phyloP scores from a whole-genome alignment of 1,139 yeast species.

The Debaryomycetaceae sp. region DNA sequence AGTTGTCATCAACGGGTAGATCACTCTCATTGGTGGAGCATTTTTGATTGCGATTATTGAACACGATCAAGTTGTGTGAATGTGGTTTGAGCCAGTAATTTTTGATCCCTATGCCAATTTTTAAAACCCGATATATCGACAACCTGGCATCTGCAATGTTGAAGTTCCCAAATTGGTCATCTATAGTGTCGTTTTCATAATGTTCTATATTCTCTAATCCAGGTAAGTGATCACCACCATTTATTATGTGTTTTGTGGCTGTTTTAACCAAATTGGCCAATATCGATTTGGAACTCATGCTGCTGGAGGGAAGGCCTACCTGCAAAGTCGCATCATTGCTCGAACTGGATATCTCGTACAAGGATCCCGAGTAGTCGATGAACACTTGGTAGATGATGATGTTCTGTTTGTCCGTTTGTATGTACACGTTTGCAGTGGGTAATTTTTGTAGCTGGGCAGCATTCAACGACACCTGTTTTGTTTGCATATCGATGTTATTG shows the following conservation, averaged over 20 bases:
- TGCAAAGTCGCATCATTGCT: slow-evolving; percentile 28
- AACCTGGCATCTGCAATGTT: slow-evolving; percentile 27
- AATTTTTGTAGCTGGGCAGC: slow-evolving; percentile 25
- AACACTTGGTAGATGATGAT: slow-evolving; percentile 33
- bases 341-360: slow-evolving; percentile 28
- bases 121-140: slow-evolving; percentile 31
- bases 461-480: slow-evolving; percentile 27
- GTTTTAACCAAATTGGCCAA: slow-evolving; percentile 27
- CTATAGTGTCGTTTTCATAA: slow-evolving; percentile 24
- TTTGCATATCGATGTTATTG: slow-evolving; percentile 19
- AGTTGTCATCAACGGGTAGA: slow-evolving; percentile 8
- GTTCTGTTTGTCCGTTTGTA: slow-evolving; percentile 30
- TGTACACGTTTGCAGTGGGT: slow-evolving; percentile 27
- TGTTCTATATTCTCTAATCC: slow-evolving; percentile 41
- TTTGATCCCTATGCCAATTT: slow-evolving; percentile 31
- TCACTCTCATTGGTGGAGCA: slow-evolving; percentile 4
- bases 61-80: slow-evolving; percentile 36
- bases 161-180: slow-evolving; percentile 29
- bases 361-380: slow-evolving; percentile 27
- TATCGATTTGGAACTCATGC: slow-evolving; percentile 24
- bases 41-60: slow-evolving; percentile 21
- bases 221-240: slow-evolving; percentile 16
- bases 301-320: slow-evolving; percentile 30
- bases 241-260: slow-evolving; percentile 36
- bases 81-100: slow-evolving; percentile 38